Evolutionary conservation across 768 basidiomycete genomes (phyloP), one percentile per base, ranked within the genome.

Genomic region (Ramaria sp.): DNA sequence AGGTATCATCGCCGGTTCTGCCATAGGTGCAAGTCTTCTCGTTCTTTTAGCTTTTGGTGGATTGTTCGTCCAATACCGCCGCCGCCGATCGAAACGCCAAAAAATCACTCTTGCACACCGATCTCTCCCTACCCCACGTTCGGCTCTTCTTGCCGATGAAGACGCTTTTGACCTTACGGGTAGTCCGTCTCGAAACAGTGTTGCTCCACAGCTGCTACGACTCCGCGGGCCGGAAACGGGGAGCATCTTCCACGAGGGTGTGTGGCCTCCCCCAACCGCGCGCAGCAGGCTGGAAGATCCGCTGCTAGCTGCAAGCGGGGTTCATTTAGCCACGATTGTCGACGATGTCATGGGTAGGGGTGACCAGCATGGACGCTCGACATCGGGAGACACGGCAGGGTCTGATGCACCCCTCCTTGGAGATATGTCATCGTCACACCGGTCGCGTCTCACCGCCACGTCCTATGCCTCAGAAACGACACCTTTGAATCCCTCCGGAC

Each of bases 221-320:
- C 36, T 50, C 10, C 47, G 58, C 22, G 58, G 49, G 15, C 24
- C 22, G 32, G 45, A 58, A 51, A 58, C 58, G n/a, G 58, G 58
- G n/a, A 59, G 58, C 41, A 41, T 59, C 9, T 59, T 59, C 56
- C 58, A 57, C 30, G 58, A 59, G 47, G 56, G 51, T 34, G 58
- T 59, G 30, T 59, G 58, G 58, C 58, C 58, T 22, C 58, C 58
- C 20, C 58, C 58, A 12, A 45, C 25, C 16, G 36, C 22, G 36
- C 48, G 43, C 43, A 55, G 53, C 34, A 30, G 53, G 43, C 49
- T 59, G 27, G 39, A 59, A 48, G 58, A 59, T 48, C 58, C 58
- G 22, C 48, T 59, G 13, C 39, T 56, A 15, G 34, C 58, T 20
- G 55, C 32, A 28, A 56, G 55, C 25, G 13, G 13, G 7, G 48